phyloP scores from a whole-genome alignment of 2,329 filamentous ascomycete genomes.

The Penicillium sp. region DNA sequence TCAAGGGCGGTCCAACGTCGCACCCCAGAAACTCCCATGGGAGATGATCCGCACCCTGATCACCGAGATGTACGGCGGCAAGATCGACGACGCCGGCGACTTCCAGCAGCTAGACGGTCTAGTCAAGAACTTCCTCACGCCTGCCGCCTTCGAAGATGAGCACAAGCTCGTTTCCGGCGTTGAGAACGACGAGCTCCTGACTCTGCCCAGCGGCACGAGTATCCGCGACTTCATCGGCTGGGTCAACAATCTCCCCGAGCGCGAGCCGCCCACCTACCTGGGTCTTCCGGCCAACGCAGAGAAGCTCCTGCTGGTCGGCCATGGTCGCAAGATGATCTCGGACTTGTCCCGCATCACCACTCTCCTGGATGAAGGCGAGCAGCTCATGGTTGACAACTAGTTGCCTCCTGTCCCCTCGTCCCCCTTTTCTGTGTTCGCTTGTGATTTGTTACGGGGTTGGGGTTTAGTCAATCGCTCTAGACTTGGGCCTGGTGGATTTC shows the following conservation, averaged over 20 bases:
- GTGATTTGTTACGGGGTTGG: conserved; percentile 3
- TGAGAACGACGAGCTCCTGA: conserved; percentile 62
- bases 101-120: conserved; percentile 72
- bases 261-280: conserved; percentile 93
- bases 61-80: conserved; percentile 94
- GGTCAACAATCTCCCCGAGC: conserved; percentile 89
- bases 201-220: conserved; percentile 76
- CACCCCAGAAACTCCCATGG: conserved; percentile 93
- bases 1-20: conserved; percentile 85
- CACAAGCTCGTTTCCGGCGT: conserved; percentile 79
- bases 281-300: conserved; percentile 94
- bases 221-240: conserved; percentile 85
- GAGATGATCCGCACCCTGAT: conserved; percentile 89
- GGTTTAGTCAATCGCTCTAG: conserved; percentile 11
- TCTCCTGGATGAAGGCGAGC: conserved; percentile 90
- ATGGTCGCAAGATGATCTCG: conserved; percentile 80
- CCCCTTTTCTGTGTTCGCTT: conserved; percentile 1
- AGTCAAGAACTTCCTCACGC: conserved; percentile 77
- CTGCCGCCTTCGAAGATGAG: conserved; percentile 86
- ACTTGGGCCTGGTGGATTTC: conserved; percentile 6
- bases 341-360: conserved; percentile 84
- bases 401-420: conserved; percentile 9
- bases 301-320: conserved; percentile 86
- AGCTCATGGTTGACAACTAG: conserved; percentile 70
- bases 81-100: conserved; percentile 90